Conservation (phyloP, 2,329 filamentous ascomycete genomes). For the Gnomoniopsis smithogilvyi region DNA sequence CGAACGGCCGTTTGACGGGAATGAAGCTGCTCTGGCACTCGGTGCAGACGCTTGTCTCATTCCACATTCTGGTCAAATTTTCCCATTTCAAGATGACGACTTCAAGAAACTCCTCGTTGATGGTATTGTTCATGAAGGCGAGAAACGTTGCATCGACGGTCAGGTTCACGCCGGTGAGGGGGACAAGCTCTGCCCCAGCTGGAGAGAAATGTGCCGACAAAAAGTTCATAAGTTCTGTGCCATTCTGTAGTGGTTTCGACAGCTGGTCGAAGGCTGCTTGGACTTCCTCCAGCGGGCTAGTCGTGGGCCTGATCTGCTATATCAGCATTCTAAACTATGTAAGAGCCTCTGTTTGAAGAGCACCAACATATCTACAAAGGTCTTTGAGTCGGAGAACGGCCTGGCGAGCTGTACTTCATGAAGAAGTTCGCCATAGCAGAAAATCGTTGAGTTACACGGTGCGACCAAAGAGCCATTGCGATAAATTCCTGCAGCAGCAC, state of each 20-base stretch:
- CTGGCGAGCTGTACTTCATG: constrained; percentile 59
- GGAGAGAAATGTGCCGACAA: constrained; percentile 60
- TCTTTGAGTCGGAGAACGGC: constrained; percentile 67
- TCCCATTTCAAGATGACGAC: constrained; percentile 70
- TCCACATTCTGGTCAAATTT: constrained; percentile 60
- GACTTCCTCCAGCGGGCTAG: constrained; percentile 56
- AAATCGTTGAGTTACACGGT: constrained; percentile 65
- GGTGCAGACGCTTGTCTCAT: constrained; percentile 49
- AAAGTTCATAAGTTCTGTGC: constrained; percentile 59
- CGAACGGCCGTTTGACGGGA: constrained; percentile 63
- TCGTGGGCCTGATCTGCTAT: constrained; percentile 48
- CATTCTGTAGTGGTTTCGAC: constrained; percentile 58
- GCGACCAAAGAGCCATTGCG: constrained; percentile 58
- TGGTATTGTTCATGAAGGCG: constrained; percentile 51
- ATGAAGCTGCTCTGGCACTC: constrained; percentile 64
- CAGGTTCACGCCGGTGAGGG: constrained; percentile 49
- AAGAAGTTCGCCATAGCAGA: constrained; percentile 64
- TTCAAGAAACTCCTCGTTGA: constrained; percentile 56
- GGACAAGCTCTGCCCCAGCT: constrained; percentile 60
- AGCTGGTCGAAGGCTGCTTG: constrained; percentile 58
- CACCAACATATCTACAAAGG: constrained; percentile 63
- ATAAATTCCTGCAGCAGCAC: constrained; percentile 45
- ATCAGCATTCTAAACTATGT: background rate
- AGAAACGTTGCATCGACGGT: constrained; percentile 57
- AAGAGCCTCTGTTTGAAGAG: background rate